Base-by-base conservation (phyloP, 371 early-diverging fungal genomes). In the Circinella umbellata region DNA sequence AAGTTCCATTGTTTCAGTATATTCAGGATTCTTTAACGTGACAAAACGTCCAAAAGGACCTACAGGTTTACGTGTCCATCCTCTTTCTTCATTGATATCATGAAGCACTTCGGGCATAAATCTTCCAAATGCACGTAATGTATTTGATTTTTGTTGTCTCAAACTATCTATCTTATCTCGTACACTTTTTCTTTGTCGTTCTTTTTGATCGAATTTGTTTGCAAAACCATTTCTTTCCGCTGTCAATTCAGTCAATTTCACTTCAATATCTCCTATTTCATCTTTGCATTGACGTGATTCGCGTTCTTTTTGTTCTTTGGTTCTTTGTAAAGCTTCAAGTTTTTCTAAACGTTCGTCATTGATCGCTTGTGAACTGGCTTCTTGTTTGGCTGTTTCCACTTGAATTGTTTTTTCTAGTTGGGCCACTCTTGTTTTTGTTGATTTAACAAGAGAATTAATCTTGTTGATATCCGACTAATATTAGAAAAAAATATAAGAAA, bases 21-120 rank as follows among this genome's bases (percentile, higher is more conserved):
- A 97, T 64, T 88, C 76, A 5, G 84, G 84, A 27, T 90, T 67
- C 60, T 79, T 81, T n/a, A 97, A 74, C 66, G 88, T 88, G 37
- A 96, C 72, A 63, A 84, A 89, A 36, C 80, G 72, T 18, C 97
- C 98, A 34, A 97, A 69, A 0, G 98, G 98, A 0, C 98, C 98
- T 9, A 96, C 72, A 4, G 98, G 98, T 20, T 75, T 73, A 37
- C 79, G 69, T 17, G 86, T 83, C 68, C 80, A 85, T 72, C 95
- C 88, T 1, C 73, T 75, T 37, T 89, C 86, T 13, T 65, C 67
- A 11, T 85, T 73, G 60, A 98, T 94, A 4, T 78, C 85, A 3
- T 68, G 64, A 69, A 97, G 63, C 0, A 95, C 89, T 8, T 89
- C 85, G 3, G 91, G 91, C 67, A 95, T 90, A 5, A 72, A 73